A percentile compares a stretch with the other conserved stretches of the same genome.
Conservation (phyloP, 202 grass and related monocot genomes). For the Hordeum pubiflorum region DNA sequence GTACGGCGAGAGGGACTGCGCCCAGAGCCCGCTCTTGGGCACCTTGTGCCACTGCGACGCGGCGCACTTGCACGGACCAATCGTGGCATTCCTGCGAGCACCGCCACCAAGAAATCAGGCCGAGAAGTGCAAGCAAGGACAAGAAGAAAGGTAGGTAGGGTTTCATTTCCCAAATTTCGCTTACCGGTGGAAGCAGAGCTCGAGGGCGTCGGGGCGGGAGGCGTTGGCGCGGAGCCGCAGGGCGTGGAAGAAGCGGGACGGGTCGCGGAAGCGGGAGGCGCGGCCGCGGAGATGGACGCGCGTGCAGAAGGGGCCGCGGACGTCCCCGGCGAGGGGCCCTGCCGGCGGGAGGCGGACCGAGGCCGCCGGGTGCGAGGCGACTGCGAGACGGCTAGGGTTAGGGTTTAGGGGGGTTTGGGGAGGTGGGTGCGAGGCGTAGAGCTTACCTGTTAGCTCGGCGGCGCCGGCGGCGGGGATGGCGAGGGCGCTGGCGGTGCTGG, state of each 20-base stretch:
- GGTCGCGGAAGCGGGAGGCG: conserved; percentile 57
- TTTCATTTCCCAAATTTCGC: not conserved
- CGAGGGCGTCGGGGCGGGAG: conserved; percentile 41
- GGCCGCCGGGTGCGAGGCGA: conserved; percentile 46
- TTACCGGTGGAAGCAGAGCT: conserved; percentile 88
- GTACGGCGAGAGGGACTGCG: conserved; percentile 59
- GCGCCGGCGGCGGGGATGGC: conserved; percentile 10
- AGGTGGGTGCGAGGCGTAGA: not conserved
- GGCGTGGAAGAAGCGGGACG: conserved; percentile 61
- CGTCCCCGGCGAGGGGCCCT: conserved; percentile 20
- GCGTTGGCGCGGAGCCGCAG: conserved; percentile 45
- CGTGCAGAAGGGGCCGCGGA: conserved; percentile 33
- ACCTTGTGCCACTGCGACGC: conserved; percentile 75
- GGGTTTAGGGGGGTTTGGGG: not conserved
- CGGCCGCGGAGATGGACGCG: conserved; percentile 51
- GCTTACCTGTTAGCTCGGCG: conserved; percentile 52
- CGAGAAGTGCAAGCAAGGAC: not conserved
- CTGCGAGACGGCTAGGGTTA: conserved; percentile 44
- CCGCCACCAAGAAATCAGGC: not conserved
- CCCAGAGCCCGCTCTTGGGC: conserved; percentile 59
- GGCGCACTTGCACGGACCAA: conserved; percentile 59
- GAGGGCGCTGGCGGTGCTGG: not conserved
- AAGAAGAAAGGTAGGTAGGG: conserved; percentile 9
- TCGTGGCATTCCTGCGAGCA: conserved; percentile 63
- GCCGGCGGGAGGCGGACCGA: conserved; percentile 23